phyloP scores from a whole-genome alignment of 176 grass and related monocot genomes.

The Raddia distichophylla region DNA sequence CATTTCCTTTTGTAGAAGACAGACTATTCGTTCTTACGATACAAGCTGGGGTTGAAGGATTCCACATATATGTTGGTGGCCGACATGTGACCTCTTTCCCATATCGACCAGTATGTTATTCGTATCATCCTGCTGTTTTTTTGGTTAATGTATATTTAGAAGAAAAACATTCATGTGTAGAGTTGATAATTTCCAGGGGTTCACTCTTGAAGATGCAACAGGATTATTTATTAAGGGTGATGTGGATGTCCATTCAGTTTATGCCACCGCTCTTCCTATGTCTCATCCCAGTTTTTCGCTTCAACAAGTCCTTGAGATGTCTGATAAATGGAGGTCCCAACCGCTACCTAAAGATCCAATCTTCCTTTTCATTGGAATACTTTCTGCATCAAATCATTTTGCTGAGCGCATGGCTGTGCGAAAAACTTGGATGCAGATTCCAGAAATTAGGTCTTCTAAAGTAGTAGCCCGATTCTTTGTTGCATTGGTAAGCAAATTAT shows the following conservation, averaged over 20 bases:
- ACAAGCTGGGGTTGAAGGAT: constrained; percentile 97
- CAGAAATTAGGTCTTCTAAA: constrained; percentile 76
- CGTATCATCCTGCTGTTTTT: not conserved
- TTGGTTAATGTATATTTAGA: constrained; percentile 7
- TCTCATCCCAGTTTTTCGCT: constrained; percentile 97
- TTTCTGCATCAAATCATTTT: constrained; percentile 94
- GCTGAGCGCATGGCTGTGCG: constrained; percentile 97
- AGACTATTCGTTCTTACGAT: constrained; percentile 93
- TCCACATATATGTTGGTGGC: constrained; percentile 88
- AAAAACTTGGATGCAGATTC: constrained; percentile 96
- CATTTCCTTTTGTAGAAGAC: constrained; percentile 91
- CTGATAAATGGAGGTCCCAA: constrained; percentile 82
- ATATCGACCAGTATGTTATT: constrained; percentile 74
- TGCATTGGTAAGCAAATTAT: constrained; percentile 77
- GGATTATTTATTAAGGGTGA: constrained; percentile 92
- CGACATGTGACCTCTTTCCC: constrained; percentile 91
- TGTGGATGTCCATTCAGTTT: constrained; percentile 85
- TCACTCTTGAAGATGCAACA: constrained; percentile 97
- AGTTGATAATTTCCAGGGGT: constrained; percentile 68
- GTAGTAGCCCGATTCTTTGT: constrained; percentile 94
- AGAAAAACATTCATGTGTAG: constrained; percentile 24
- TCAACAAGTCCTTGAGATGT: constrained; percentile 94
- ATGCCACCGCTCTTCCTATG: constrained; percentile 82
- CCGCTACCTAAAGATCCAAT: constrained; percentile 60
- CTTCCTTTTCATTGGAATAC: constrained; percentile 90